Percentiles rank a stretch among this genome's conserved stretches.
Conservation (phyloP, 257 asterid genomes). For the Penstemon eatonii region DNA sequence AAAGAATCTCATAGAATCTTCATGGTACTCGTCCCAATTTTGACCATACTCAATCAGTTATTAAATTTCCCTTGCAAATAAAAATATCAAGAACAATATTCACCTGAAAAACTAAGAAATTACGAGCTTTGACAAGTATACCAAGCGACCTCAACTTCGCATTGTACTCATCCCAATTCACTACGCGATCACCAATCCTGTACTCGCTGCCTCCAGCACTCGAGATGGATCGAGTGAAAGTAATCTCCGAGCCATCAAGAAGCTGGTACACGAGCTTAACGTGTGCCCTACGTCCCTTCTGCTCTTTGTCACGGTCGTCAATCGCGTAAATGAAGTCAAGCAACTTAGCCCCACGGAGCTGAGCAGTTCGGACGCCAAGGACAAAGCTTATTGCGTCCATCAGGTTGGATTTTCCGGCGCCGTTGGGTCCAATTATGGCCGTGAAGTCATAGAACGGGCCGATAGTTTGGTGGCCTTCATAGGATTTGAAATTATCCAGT, state of each 20-base stretch:
- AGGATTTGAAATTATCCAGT: constrained; percentile 87
- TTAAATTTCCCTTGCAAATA: not conserved
- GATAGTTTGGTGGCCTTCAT: constrained; percentile 82
- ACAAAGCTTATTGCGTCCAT: constrained; percentile 99
- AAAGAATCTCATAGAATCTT: no score
- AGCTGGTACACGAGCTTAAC: constrained; percentile 79
- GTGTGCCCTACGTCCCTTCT: constrained; percentile 76
- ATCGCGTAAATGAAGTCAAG: constrained; percentile 82
- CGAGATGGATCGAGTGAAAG: constrained; percentile 81
- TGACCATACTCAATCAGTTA: no score
- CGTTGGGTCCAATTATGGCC: constrained; percentile 93
- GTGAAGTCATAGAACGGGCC: constrained; percentile 96
- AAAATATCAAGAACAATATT: not conserved
- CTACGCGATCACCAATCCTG: constrained; percentile 57
- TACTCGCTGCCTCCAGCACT: constrained; percentile 85
- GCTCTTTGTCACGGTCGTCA: constrained; percentile 85
- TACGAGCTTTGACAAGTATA: constrained; percentile 89
- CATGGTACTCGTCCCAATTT: no score
- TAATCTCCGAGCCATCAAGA: constrained; percentile 62
- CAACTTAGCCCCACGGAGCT: constrained; percentile 89
- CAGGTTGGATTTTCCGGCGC: constrained; percentile 93
- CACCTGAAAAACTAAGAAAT: constrained; percentile 98
- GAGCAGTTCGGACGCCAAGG: constrained; percentile 95
- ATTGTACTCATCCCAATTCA: constrained; percentile 83
- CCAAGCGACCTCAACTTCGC: constrained; percentile 70